A percentile compares a stretch with the other conserved stretches of the same genome.
phyloP scores from a whole-genome alignment of 2,329 filamentous ascomycete species.

The Ascosphaera apis region DNA sequence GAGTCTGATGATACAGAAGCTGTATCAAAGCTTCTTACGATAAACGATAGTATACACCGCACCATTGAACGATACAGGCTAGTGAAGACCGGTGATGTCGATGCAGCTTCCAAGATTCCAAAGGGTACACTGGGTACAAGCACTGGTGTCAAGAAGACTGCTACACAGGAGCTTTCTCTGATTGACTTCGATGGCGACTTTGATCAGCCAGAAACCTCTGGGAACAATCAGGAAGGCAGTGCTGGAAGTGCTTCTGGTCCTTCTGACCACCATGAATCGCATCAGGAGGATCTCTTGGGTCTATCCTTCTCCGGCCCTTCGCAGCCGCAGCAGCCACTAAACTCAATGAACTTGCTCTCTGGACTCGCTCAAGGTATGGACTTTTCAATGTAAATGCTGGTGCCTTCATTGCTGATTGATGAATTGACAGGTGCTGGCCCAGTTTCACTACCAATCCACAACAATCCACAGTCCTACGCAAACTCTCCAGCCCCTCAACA shows the following conservation, averaged over 20 bases:
- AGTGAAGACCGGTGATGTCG: slow-evolving; percentile 83
- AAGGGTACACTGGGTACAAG: slow-evolving; percentile 53
- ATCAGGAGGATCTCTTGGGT: slow-evolving; percentile 72
- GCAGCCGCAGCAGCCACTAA: slow-evolving; percentile 39
- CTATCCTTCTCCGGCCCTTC: slow-evolving; percentile 52
- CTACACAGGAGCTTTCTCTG: slow-evolving; percentile 61
- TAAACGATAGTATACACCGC: slow-evolving; percentile 96
- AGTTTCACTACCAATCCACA: slow-evolving; percentile 37
- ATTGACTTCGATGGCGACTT: slow-evolving; percentile 62
- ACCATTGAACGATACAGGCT: slow-evolving; percentile 90
- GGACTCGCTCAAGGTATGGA: too few relatives aligned
- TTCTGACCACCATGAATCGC: slow-evolving; percentile 30
- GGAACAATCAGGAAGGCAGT: slow-evolving; percentile 20
- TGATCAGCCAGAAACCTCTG: slow-evolving; percentile 26
- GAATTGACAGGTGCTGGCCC: slow-evolving; percentile 18
- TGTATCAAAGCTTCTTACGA: slow-evolving; percentile 82
- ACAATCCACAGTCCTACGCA: slow-evolving; percentile 13
- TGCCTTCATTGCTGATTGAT: too few relatives aligned
- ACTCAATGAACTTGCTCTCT: too few relatives aligned
- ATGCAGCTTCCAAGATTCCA: slow-evolving; percentile 60
- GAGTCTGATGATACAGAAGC: slow-evolving; percentile 94
- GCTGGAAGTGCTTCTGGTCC: slow-evolving; percentile 18
- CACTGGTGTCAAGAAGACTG: slow-evolving; percentile 40
- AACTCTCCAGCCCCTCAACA: slow-evolving; percentile 17
- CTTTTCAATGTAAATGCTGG: too few relatives aligned